Percentiles rank a stretch among this genome's conserved stretches.
Conservation (phyloP, 2,329 filamentous ascomycete species). For the Cordyceps javanica region DNA sequence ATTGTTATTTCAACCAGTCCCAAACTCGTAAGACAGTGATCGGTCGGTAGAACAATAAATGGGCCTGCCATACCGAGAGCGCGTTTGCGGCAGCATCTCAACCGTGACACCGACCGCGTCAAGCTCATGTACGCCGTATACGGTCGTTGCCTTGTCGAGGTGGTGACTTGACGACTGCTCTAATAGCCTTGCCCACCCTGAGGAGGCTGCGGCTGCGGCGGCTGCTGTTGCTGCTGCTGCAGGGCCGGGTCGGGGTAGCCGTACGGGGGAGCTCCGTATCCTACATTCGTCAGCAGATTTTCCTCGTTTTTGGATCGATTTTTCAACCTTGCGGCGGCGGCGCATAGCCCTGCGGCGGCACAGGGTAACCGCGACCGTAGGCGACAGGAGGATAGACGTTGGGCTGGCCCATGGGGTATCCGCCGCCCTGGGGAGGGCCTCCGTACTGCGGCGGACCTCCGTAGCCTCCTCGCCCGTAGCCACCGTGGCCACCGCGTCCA, state of each 20-base stretch:
- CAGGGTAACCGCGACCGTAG: slow-evolving; percentile 34
- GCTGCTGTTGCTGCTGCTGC: slow-evolving; percentile 33
- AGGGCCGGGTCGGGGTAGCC: slow-evolving; percentile 42
- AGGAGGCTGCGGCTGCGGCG: slow-evolving; percentile 20
- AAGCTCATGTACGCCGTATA: not conserved
- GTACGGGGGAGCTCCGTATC: slow-evolving; percentile 35
- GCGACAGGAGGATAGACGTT: slow-evolving; percentile 32
- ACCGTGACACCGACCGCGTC: not conserved
- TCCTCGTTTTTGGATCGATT: slow-evolving; percentile 14
- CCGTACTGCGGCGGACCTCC: slow-evolving; percentile 31
- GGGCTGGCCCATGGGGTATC: slow-evolving; percentile 27
- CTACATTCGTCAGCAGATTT: slow-evolving; percentile 20
- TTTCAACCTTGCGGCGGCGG: slow-evolving; percentile 34
- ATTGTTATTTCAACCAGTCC: slow-evolving; percentile 3
- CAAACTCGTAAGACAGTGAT: not conserved
- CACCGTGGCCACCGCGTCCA: slow-evolving; percentile 34
- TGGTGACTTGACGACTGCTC: not conserved
- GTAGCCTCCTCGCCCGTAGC: slow-evolving; percentile 38
- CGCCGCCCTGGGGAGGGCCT: slow-evolving; percentile 31
- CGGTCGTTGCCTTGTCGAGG: not conserved
- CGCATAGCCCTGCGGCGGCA: slow-evolving; percentile 29
- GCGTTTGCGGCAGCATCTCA: not conserved
- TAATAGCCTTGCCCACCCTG: slow-evolving; percentile 37
- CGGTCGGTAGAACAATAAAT: not conserved
- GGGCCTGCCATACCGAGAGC: slow-evolving; percentile 6